Conservation (phyloP, 768 basidiomycete species). For the Steccherinum ochraceum region DNA sequence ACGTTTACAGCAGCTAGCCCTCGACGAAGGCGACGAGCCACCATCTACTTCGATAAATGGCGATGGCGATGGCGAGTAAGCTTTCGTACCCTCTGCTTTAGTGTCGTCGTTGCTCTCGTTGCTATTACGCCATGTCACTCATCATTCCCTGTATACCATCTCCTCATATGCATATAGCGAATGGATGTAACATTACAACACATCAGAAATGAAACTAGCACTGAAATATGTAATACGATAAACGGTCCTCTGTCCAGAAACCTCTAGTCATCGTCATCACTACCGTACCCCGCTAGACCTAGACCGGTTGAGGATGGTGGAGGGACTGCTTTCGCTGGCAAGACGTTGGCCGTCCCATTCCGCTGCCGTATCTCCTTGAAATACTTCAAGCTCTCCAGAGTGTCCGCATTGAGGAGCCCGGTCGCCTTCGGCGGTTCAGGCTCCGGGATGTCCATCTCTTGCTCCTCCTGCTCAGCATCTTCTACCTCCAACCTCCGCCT, state of each 20-base stretch:
- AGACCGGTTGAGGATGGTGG: slow-evolving; percentile 39
- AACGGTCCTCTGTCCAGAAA: background rate
- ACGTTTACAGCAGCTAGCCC: slow-evolving; percentile 39
- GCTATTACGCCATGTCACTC: background rate
- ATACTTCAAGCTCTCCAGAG: slow-evolving; percentile 85
- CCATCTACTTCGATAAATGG: too few species aligned
- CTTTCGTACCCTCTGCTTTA: background rate
- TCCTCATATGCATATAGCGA: background rate
- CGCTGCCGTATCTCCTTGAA: slow-evolving; percentile 82
- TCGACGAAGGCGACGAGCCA: slow-evolving; percentile 26
- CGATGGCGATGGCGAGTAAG: background rate
- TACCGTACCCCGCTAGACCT: slow-evolving; percentile 72
- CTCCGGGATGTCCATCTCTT: slow-evolving; percentile 19
- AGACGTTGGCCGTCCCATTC: slow-evolving; percentile 34
- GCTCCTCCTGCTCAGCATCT: slow-evolving; percentile 13
- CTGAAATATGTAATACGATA: background rate
- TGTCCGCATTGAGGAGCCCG: slow-evolving; percentile 76
- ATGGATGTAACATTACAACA: background rate
- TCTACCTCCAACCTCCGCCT: slow-evolving; percentile 31
- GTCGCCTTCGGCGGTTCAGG: slow-evolving; percentile 30
- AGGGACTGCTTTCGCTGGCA: slow-evolving; percentile 20
- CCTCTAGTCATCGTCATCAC: slow-evolving; percentile 48
- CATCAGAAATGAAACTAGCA: background rate
- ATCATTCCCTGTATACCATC: background rate
- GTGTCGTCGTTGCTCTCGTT: too few species aligned